These are phyloP conservation scores for Hypoxylon sp. DNA, from an alignment of 2,329 filamentous ascomycete species.

Conservation along the genomic window DNA sequence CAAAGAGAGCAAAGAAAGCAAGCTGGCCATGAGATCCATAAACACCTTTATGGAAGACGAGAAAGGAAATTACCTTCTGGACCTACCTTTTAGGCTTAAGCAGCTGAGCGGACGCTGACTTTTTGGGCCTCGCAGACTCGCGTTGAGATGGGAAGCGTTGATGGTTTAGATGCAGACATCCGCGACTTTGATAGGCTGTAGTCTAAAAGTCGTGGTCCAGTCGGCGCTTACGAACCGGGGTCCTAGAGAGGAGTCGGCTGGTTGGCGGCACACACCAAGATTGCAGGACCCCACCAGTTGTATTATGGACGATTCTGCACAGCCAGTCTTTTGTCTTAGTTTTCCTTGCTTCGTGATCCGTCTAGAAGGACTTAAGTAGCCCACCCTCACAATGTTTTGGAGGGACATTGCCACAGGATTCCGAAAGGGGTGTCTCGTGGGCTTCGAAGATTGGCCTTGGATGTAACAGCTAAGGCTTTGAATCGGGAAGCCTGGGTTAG, in stretches of 20 bases:
- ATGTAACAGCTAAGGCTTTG: constrained; percentile 50
- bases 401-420: constrained; percentile 59
- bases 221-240: constrained; percentile 65
- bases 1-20: constrained; percentile 37
- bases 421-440: constrained; percentile 61
- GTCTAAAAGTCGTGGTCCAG: constrained; percentile 58
- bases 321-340: constrained; percentile 65
- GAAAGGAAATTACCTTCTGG: constrained; percentile 48
- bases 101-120: constrained; percentile 52
- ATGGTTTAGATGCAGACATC: constrained; percentile 55
- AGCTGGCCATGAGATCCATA: constrained; percentile 48
- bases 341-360: constrained; percentile 58
- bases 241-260: constrained; percentile 58
- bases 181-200: constrained; percentile 61
- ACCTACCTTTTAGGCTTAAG: constrained; percentile 52
- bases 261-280: constrained; percentile 61
- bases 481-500: constrained; percentile 46
- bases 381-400: constrained; percentile 49
- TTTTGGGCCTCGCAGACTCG: constrained; percentile 48
- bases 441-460: constrained; percentile 57
- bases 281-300: constrained; percentile 59
- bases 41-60: constrained; percentile 50
- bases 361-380: constrained; percentile 51
- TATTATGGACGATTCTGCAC: constrained; percentile 59
- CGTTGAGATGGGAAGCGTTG: constrained; percentile 53